Evolutionary conservation across 106 monocot species (phyloP), one percentile per base, ranked within the genome.

Genomic region (Acorus gramineus): DNA sequence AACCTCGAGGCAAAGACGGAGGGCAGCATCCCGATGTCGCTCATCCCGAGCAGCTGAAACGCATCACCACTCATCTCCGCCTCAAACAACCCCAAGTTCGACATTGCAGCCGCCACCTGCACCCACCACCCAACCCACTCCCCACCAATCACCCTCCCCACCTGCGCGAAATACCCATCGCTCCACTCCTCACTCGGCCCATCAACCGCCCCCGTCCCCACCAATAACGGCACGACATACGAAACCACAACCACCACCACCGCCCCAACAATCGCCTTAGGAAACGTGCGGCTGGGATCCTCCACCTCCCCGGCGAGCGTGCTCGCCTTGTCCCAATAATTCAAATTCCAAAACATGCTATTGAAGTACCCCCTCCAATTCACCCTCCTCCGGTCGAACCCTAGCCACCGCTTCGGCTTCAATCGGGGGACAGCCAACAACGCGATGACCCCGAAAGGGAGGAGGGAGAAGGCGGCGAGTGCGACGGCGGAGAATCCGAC

Each of bases 261-360:
- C 3, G 88, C 84, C 43, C 82, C 85, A 42, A 78, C 80, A 2
- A 88, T 52, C 4, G 93, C 93, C 80, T 58, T 78, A 12, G 93
- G 93, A 71, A 93, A 93, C 0, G 80, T 48, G 11, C 75, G 55
- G 44, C 77, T 70, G 5, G 86, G 84, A 3, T 92, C 66, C 47
- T 86, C 84, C 47, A 92, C 93, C 80, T 93, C 93, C 9, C 93
- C 93, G 5, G 88, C 93, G 28, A 93, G 53, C 45, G 93, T 88
- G 77, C 88, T 88, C 5, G 82, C 93, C 73, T 93, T 93, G 65
- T 93, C 92, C 92, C 92, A 93, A 68, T 93, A 93, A 42, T 93
- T 93, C 44, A 93, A 60, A 61, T 93, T 93, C 92, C 92, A 93
- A 64, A 93, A 88, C 92, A 93, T 82, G 75, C 66, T 78, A 53